Percentiles rank a stretch among this genome's conserved stretches.
Conservation (phyloP, 306 rosid species). For the Cucurbita ficifolia region DNA sequence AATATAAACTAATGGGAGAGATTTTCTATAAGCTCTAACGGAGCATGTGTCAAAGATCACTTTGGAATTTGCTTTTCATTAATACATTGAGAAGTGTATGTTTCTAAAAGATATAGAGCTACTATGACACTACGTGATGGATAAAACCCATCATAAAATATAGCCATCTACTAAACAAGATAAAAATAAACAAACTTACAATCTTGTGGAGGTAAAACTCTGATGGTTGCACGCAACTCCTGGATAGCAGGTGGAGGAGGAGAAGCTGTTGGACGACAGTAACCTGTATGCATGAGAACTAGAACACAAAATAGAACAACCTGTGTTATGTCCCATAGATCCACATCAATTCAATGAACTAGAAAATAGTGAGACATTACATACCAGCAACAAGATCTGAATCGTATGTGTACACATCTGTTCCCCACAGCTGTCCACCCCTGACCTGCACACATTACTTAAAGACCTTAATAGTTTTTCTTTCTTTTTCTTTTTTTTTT, state of each 20-base stretch:
- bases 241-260: conserved; percentile 79
- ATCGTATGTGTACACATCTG: conserved; percentile 88
- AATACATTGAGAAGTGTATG: background rate
- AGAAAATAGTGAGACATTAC: conserved; percentile 1
- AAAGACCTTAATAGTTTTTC: background rate
- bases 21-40: background rate
- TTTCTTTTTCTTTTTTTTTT: background rate
- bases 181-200: conserved; percentile 34
- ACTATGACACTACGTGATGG: background rate
- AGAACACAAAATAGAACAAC: conserved; percentile 20
- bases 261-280: conserved; percentile 92
- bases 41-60: background rate
- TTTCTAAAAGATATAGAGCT: background rate
- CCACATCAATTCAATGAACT: background rate
- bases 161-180: background rate
- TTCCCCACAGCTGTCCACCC: conserved; percentile 97
- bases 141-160: background rate
- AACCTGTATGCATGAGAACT: conserved; percentile 99
- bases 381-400: conserved; percentile 97
- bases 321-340: background rate
- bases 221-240: conserved; percentile 66
- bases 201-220: conserved; percentile 79
- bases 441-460: conserved; percentile 53
- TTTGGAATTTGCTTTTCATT: background rate
- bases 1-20: too few relatives aligned